Conservation (phyloP, 1,139 yeast species). For the Diutina ranongensis region DNA sequence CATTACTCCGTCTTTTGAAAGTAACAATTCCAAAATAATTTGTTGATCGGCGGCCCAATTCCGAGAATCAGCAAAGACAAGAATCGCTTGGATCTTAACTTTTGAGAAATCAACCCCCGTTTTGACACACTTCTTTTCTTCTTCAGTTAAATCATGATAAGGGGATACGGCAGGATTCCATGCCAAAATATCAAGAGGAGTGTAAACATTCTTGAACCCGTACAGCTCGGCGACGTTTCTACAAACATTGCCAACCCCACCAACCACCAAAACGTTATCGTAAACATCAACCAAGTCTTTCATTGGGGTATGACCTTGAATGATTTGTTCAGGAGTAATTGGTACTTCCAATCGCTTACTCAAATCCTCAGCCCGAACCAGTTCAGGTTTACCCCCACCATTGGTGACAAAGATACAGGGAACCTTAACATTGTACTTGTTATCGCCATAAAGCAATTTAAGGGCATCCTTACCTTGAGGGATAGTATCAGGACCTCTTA, state of each 20-base stretch:
- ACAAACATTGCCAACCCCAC: constrained; percentile 79
- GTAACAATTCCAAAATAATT: constrained; percentile 63
- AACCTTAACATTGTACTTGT: constrained; percentile 68
- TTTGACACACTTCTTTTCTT: constrained; percentile 43
- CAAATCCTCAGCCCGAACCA: constrained; percentile 57
- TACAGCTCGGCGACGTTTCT: constrained; percentile 67
- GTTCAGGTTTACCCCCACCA: constrained; percentile 81
- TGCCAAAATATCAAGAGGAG: constrained; percentile 69
- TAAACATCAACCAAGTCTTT: constrained; percentile 56
- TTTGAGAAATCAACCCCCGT: constrained; percentile 53
- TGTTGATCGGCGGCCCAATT: constrained; percentile 91
- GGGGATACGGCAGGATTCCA: constrained; percentile 85
- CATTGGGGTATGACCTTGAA: constrained; percentile 89
- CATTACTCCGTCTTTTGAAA: constrained; percentile 71
- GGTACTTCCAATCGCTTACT: constrained; percentile 46
- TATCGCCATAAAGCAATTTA: constrained; percentile 59
- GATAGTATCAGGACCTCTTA: constrained; percentile 69
- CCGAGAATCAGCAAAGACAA: constrained; percentile 74
- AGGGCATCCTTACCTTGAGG: constrained; percentile 69
- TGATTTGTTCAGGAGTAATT: constrained; percentile 64
- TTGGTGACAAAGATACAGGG: constrained; percentile 81
- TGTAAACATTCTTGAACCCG: constrained; percentile 65
- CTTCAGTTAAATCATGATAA: constrained; percentile 63
- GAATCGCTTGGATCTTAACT: constrained; percentile 52
- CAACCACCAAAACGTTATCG: constrained; percentile 68